Evolutionary conservation across 805 yeast genomes (phyloP).

Genomic region (Schizosaccharomyces lindneri): DNA sequence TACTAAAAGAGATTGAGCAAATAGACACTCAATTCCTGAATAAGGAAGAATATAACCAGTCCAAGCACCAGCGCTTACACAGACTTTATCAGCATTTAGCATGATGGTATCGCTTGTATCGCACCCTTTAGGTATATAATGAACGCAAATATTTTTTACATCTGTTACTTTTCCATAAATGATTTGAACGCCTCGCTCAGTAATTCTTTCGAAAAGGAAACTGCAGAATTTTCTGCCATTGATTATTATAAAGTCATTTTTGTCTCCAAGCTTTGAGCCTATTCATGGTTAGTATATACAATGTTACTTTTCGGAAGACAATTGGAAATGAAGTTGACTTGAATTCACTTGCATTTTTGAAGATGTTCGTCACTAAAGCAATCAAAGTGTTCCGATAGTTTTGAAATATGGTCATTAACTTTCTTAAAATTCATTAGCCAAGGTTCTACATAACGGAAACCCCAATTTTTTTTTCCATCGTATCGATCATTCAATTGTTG

Average conservation of each 20-base stretch:
- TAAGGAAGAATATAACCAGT: slow-evolving; percentile 71
- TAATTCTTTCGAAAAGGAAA: slow-evolving; percentile 21
- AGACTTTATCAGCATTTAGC: slow-evolving; percentile 45
- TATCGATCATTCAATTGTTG: slow-evolving; percentile 54
- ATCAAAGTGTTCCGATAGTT: background rate
- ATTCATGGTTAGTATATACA: background rate
- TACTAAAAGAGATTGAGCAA: slow-evolving; percentile 54
- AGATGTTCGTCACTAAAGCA: background rate
- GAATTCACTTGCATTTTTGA: background rate
- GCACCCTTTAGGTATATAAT: background rate
- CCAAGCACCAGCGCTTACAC: slow-evolving; percentile 90
- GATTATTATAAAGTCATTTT: background rate
- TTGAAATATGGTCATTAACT: slow-evolving; percentile 41
- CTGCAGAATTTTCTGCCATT: slow-evolving; percentile 42
- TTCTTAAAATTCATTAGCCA: slow-evolving; percentile 39
- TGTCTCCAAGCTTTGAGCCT: background rate
- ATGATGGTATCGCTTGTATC: slow-evolving; percentile 16
- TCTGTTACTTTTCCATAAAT: slow-evolving; percentile 50
- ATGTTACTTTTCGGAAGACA: background rate
- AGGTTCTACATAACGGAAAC: slow-evolving; percentile 69
- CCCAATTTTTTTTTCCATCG: slow-evolving; percentile 78
- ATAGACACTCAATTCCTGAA: slow-evolving; percentile 77
- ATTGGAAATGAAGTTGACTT: too few species aligned
- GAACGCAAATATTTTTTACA: background rate
- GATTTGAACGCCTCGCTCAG: slow-evolving; percentile 59